Base-by-base conservation (phyloP, 805 yeast genomes). In the Nakazawaea holstii region DNA sequence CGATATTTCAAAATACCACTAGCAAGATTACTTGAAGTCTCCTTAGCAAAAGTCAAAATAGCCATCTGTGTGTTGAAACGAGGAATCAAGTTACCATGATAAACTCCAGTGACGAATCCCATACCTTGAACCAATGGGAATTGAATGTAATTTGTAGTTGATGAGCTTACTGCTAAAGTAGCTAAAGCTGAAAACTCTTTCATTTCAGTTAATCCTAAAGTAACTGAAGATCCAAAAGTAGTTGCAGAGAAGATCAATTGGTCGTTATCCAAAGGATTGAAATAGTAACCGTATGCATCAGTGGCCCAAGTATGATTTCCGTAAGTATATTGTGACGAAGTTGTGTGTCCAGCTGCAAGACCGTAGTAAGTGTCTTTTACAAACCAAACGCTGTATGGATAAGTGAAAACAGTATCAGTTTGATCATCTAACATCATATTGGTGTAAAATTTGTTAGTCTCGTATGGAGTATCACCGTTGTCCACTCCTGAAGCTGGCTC, bases 391-490 rank as follows among this genome's bases (percentile, higher is more conserved):
- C 77, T 72, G 59, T 84, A 87, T 17, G 95, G 95, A 55, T 79
- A 81, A 8, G 84, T 72, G 67, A 76, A 85, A 4, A 75, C 76
- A 43, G 80, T 74, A 43, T 71, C 68, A 24, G 70, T 65, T 62
- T 81, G 88, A 43, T 63, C 64, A 20, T 69, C 83, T 20, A 84
- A 66, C 53, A 82, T 65, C 57, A 85, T 58, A 60, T 87, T 87
- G 33, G 79, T 76, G 64, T 77, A 85, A 63, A 87, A 87, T 65
- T 85, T 87, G 69, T 87, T 87, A 24, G 95, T 88, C 57, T 82
- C 80, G 50, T 76, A 71, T 1, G 82, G 76, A 9, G 52, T 55
- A 31, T 64, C 74, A 43, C 64, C 59, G 50, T 71, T 69, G 35
- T 67, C 62, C 33, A 76, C 80, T 32, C 78, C 78, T 3, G 53